Percentiles rank a stretch among this genome's conserved stretches.
These are phyloP conservation scores for Tuber microsphaerosporum DNA, from an alignment of 495 filamentous ascomycete species.

Conservation along the genomic window DNA sequence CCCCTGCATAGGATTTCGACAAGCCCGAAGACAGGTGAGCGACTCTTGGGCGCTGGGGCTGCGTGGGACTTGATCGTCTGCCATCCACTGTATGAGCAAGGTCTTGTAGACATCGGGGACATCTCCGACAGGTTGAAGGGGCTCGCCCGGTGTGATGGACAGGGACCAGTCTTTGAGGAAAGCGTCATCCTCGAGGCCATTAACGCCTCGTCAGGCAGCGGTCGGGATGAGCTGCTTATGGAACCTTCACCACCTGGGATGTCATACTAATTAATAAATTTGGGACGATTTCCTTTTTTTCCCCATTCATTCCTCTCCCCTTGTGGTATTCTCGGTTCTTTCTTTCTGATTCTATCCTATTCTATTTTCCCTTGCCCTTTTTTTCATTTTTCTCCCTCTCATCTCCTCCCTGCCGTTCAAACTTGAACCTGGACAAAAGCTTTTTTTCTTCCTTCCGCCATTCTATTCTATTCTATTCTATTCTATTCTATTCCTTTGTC, in stretches of 20 bases:
- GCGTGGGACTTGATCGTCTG: constrained; percentile 88
- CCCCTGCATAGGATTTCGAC: constrained; percentile 64
- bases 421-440: not conserved
- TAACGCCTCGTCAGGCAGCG: constrained; percentile 63
- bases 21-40: constrained; percentile 60
- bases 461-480: not conserved
- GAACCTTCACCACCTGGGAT: constrained; percentile 19
- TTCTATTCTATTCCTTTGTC: not conserved
- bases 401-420: not conserved
- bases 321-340: not conserved
- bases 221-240: constrained; percentile 60
- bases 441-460: not conserved
- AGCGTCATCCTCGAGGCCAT: constrained; percentile 65
- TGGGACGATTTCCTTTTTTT: not conserved
- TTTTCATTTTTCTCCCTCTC: not conserved
- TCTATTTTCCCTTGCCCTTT: not conserved
- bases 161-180: constrained; percentile 85
- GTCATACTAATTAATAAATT: not conserved
- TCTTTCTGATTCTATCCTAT: not conserved
- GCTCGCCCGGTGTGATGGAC: constrained; percentile 77
- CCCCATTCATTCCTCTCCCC: not conserved
- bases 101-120: constrained; percentile 73
- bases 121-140: constrained; percentile 69
- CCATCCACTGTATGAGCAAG: constrained; percentile 70
- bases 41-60: constrained; percentile 67